Conservation (phyloP, 2,329 filamentous ascomycete species). For the Fusarium pseudonygamai region DNA sequence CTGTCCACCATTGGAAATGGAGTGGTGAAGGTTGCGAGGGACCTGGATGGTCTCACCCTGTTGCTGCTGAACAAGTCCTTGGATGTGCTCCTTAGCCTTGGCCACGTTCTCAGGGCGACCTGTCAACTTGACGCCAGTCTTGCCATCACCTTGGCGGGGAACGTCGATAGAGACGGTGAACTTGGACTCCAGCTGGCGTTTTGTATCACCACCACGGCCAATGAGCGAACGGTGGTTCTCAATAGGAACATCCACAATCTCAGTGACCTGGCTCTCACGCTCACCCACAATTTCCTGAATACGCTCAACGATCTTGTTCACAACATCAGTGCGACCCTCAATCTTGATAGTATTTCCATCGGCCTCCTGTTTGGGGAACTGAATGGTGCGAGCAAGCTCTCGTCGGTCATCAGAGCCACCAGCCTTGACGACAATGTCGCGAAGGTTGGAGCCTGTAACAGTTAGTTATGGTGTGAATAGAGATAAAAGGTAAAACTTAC, state of each 20-base stretch:
- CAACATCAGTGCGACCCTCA: slow-evolving; percentile 83
- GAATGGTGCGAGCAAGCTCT: slow-evolving; percentile 86
- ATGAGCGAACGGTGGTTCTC: slow-evolving; percentile 93
- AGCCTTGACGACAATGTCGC: slow-evolving; percentile 84
- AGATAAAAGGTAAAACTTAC: slow-evolving; percentile 61
- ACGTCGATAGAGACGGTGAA: slow-evolving; percentile 91
- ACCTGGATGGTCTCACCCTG: slow-evolving; percentile 89
- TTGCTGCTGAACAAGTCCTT: slow-evolving; percentile 81
- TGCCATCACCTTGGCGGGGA: slow-evolving; percentile 85
- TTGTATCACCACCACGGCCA: slow-evolving; percentile 87
- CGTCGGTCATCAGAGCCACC: slow-evolving; percentile 89
- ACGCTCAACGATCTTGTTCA: slow-evolving; percentile 86
- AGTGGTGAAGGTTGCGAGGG: slow-evolving; percentile 83
- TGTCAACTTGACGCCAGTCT: slow-evolving; percentile 85
- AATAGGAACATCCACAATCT: slow-evolving; percentile 81
- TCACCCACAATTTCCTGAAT: slow-evolving; percentile 86
- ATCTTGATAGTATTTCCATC: slow-evolving; percentile 86
- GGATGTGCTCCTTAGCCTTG: slow-evolving; percentile 87
- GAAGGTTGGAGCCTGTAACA: slow-evolving; percentile 79
- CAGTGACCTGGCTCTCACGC: slow-evolving; percentile 83
- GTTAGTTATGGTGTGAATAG: slow-evolving; percentile 43
- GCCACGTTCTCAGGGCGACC: slow-evolving; percentile 82
- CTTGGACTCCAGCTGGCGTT: slow-evolving; percentile 84
- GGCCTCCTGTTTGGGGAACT: slow-evolving; percentile 90
- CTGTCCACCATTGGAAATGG: slow-evolving; percentile 86